phyloP scores from a whole-genome alignment of 163 green algal genomes.

The Chlorella variabilis region DNA sequence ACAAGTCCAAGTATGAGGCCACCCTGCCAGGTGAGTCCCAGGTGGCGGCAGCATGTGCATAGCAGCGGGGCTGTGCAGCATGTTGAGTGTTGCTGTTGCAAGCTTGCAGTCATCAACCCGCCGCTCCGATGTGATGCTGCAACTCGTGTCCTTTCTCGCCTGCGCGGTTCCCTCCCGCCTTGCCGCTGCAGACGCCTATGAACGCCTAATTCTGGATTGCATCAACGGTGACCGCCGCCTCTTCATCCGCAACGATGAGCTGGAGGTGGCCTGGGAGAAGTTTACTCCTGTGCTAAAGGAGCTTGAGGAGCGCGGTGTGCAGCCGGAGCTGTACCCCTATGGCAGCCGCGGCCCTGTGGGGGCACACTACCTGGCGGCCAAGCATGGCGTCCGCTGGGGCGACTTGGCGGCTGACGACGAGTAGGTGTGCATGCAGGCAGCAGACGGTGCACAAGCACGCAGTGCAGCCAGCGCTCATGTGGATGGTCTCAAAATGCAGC shows the following conservation, averaged over 20 bases:
- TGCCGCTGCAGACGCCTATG: slow-evolving; percentile 94
- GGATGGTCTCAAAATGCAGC: too few species aligned
- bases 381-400: slow-evolving; percentile 96
- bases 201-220: slow-evolving; percentile 98
- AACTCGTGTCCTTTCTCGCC: too few species aligned
- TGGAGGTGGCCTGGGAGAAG: slow-evolving; percentile 94
- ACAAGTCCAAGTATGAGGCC: slow-evolving; percentile 71
- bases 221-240: slow-evolving; percentile 95
- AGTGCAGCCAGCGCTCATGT: too few species aligned
- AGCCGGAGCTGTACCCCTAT: slow-evolving; percentile 99
- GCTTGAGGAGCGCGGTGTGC: slow-evolving; percentile 78
- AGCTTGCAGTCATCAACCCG: too few species aligned
- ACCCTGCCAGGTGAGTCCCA: slow-evolving; percentile 47
- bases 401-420: slow-evolving; percentile 66
- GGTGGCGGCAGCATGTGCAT: too few species aligned
- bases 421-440: neutral
- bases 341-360: slow-evolving; percentile 95
- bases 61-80: too few species aligned
- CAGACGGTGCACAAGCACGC: too few species aligned
- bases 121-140: too few species aligned
- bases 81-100: too few species aligned
- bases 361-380: slow-evolving; percentile 97
- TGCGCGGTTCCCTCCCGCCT: neutral
- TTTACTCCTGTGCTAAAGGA: slow-evolving; percentile 96
- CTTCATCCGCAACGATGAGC: slow-evolving; percentile 96